A percentile compares a stretch with the other conserved stretches of the same genome.
phyloP scores from a whole-genome alignment of 306 rosid species.

The Lathyrus aphaca region DNA sequence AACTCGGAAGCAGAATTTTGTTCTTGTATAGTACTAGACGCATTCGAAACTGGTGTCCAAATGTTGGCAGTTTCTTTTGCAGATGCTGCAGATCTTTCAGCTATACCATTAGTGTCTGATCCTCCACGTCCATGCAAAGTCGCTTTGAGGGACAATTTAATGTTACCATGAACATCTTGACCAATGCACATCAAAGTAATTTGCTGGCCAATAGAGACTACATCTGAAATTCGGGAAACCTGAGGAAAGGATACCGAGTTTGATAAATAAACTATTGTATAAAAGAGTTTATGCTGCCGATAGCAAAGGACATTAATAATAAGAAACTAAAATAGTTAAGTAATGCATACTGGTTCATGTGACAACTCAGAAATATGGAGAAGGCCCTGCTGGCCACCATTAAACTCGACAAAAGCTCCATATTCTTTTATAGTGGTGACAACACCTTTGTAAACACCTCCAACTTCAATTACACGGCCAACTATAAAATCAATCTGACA shows the following conservation, averaged over 20 bases:
- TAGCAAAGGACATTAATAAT: slow-evolving; percentile 10
- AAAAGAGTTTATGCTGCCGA: slow-evolving; percentile 17
- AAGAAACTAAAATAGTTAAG: slow-evolving; percentile 23
- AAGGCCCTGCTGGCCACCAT: slow-evolving; percentile 97
- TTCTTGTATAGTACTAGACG: slow-evolving; percentile 39
- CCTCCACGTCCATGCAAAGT: slow-evolving; percentile 43
- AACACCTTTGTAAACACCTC: slow-evolving; percentile 81
- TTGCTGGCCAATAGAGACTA: slow-evolving; percentile 78
- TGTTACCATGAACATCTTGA: slow-evolving; percentile 94
- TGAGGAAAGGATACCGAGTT: slow-evolving; percentile 42
- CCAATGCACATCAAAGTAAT: slow-evolving; percentile 86
- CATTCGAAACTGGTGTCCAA: slow-evolving; percentile 54
- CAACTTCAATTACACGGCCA: slow-evolving; percentile 93
- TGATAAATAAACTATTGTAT: slow-evolving; percentile 18
- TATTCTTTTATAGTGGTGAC: slow-evolving; percentile 77
- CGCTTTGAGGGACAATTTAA: slow-evolving; percentile 90
- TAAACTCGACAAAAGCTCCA: slow-evolving; percentile 94
- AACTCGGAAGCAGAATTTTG: slow-evolving; percentile 47
- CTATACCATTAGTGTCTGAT: slow-evolving; percentile 39
- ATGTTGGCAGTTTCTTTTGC: slow-evolving; percentile 49
- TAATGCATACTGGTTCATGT: slow-evolving; percentile 69
- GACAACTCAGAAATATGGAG: slow-evolving; percentile 95
- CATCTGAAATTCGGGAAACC: slow-evolving; percentile 81
- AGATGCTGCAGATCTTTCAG: slow-evolving; percentile 47
- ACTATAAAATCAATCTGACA: slow-evolving; percentile 79